Conservation (phyloP, 1,139 yeast genomes). For the Magnusiomyces ingens region DNA sequence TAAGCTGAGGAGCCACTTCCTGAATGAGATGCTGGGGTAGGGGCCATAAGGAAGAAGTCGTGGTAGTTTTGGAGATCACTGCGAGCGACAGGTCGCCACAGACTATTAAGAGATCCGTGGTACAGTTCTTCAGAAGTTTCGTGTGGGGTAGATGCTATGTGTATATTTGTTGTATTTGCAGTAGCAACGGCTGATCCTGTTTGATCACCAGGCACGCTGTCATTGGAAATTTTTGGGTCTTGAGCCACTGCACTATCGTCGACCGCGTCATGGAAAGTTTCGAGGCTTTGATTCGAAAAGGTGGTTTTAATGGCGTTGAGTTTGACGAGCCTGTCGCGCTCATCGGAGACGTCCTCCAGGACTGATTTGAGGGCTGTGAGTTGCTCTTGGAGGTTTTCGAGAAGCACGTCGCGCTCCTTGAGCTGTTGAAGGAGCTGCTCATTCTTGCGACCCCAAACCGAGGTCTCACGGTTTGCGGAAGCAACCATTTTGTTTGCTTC, state of each 20-base stretch:
- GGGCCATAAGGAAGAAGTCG: slow-evolving; percentile 13
- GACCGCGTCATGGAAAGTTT: not conserved
- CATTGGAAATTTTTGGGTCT: not conserved
- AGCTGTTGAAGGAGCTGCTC: slow-evolving; percentile 57
- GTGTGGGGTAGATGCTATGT: not conserved
- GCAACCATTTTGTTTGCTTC: slow-evolving; percentile 73
- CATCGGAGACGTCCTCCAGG: slow-evolving; percentile 35
- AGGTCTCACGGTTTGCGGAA: slow-evolving; percentile 45
- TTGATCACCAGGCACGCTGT: not conserved
- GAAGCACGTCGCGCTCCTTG: slow-evolving; percentile 62
- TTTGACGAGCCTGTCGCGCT: not conserved
- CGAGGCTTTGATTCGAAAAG: not conserved
- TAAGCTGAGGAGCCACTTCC: not conserved
- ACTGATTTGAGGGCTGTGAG: slow-evolving; percentile 60
- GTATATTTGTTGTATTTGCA: not conserved
- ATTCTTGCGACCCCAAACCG: slow-evolving; percentile 37
- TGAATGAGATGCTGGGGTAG: not conserved
- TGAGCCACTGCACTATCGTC: not conserved
- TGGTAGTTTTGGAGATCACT: slow-evolving; percentile 19
- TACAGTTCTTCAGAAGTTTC: not conserved
- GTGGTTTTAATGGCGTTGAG: not conserved
- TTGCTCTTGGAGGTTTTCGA: slow-evolving; percentile 64
- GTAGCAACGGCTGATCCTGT: not conserved
- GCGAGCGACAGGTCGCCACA: slow-evolving; percentile 21
- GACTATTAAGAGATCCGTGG: slow-evolving; percentile 7